These are phyloP conservation scores for Ananas comosus DNA, from an alignment of 176 grass and related monocot genomes.

Conservation along the genomic window DNA sequence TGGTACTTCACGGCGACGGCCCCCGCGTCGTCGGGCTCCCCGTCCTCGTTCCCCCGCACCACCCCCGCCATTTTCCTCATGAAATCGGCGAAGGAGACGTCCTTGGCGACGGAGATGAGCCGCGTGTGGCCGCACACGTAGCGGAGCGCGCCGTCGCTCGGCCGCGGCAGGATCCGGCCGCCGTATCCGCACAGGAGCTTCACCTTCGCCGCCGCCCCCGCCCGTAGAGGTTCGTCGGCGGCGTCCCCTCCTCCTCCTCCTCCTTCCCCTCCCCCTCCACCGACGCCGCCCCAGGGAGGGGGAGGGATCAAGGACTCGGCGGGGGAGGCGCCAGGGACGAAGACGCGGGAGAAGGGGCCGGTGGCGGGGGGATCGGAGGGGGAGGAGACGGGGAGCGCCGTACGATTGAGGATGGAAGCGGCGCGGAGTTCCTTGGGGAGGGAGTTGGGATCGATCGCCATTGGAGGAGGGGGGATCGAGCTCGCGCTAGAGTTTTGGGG, in stretches of 20 bases:
- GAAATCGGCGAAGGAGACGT: slow-evolving; percentile 48
- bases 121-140: slow-evolving; percentile 72
- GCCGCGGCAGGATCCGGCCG: slow-evolving; percentile 57
- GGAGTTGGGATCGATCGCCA: slow-evolving; percentile 11
- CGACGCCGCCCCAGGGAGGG: slow-evolving; percentile 22
- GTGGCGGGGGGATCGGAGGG: background rate
- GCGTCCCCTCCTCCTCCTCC: background rate
- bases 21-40: background rate
- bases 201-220: slow-evolving; percentile 29
- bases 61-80: slow-evolving; percentile 49
- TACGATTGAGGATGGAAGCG: background rate
- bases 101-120: slow-evolving; percentile 52
- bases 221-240: background rate
- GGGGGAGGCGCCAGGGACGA: slow-evolving; percentile 9
- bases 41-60: background rate
- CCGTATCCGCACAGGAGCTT: slow-evolving; percentile 88
- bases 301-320: background rate
- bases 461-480: background rate
- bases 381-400: background rate
- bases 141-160: slow-evolving; percentile 47
- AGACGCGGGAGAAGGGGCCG: slow-evolving; percentile 1
- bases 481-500: too few relatives aligned
- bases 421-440: slow-evolving; percentile 5
- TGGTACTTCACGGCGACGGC: slow-evolving; percentile 56
- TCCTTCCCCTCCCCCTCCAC: slow-evolving; percentile 7